Evolutionary conservation across 2,329 filamentous ascomycete genomes (phyloP).

Genomic region (Exophiala spinifera): DNA sequence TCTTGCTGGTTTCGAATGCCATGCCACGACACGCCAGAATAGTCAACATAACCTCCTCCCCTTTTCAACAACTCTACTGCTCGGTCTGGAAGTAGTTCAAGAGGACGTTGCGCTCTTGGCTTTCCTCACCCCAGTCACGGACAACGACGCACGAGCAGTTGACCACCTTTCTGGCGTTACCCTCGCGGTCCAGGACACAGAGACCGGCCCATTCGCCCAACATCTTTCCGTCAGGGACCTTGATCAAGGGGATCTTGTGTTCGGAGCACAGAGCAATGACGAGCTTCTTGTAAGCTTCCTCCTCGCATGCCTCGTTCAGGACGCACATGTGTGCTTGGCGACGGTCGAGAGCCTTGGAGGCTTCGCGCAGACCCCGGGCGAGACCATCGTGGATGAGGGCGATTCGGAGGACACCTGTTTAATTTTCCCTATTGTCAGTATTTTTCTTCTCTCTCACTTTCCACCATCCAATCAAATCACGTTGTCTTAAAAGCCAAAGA

Average conservation of each 20-base stretch:
- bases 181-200: slow-evolving; percentile 98
- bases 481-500: too few species aligned
- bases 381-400: slow-evolving; percentile 99
- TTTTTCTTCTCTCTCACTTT: neutral
- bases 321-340: slow-evolving; percentile 99
- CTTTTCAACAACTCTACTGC: slow-evolving; percentile 39
- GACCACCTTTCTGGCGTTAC: slow-evolving; percentile 99
- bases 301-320: slow-evolving; percentile 99
- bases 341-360: slow-evolving; percentile 96
- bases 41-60: neutral
- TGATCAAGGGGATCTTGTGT: slow-evolving; percentile 99
- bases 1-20: too few species aligned
- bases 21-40: neutral
- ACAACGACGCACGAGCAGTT: slow-evolving; percentile 99
- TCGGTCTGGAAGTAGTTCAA: slow-evolving; percentile 99
- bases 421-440: neutral
- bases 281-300: slow-evolving; percentile 99
- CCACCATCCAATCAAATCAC: neutral
- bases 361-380: slow-evolving; percentile 95
- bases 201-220: slow-evolving; percentile 99
- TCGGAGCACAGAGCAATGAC: slow-evolving; percentile 97
- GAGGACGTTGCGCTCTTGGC: slow-evolving; percentile 95
- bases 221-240: slow-evolving; percentile 99
- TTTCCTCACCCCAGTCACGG: slow-evolving; percentile 99
- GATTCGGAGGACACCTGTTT: slow-evolving; percentile 79